Evolutionary conservation across 2,329 filamentous ascomycete species (phyloP), one percentile per base, ranked within the genome.

Genomic region (Sporothrix mexicana): DNA sequence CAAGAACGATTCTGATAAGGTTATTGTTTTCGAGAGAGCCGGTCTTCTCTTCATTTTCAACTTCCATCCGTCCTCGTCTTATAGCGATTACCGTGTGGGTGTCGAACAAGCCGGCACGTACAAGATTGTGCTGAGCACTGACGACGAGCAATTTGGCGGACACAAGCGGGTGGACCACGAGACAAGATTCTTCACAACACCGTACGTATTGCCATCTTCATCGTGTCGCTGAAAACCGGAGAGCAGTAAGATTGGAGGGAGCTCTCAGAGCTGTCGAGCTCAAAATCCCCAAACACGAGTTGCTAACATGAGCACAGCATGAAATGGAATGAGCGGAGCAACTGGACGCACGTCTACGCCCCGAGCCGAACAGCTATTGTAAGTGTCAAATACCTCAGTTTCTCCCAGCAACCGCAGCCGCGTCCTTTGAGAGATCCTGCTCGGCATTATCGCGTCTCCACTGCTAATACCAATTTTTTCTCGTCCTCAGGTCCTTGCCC

Each of bases 31-130:
- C 80, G 96, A 99, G 85, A 90, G 96, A 45, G 96, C 90, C 1
- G 95, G 95, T 0, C 84, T 97, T 73, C 85, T 99, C 12, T 99
- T 95, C 86, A 88, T 98, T 77, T 98, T 99, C 87, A 99, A 99
- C 84, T 98, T 98, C 86, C 91, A 98, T 80, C 90, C 93, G 0
- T 89, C 88, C 41, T 84, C 91, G 77, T 97, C 94, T 81, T 99
- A 92, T 83, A 91, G 91, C 12, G 96, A 98, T 82, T 99, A 98
- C 81, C 90, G 95, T 51, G 91, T 99, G 64, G 96, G 96, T 20
- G 87, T 99, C 53, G 94, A 98, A 69, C 85, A 89, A 23, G 84
- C 92, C 3, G 96, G 96, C 53, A 97, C 93, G 1, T 99, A 99
- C 82, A 88, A 89, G 72, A 90, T 97, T 71, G 91, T 97, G 3